Percentiles rank a stretch among this genome's conserved stretches.
Conservation (phyloP, 192 early-diverging fungal species). For the Rhizophagus clarus region DNA sequence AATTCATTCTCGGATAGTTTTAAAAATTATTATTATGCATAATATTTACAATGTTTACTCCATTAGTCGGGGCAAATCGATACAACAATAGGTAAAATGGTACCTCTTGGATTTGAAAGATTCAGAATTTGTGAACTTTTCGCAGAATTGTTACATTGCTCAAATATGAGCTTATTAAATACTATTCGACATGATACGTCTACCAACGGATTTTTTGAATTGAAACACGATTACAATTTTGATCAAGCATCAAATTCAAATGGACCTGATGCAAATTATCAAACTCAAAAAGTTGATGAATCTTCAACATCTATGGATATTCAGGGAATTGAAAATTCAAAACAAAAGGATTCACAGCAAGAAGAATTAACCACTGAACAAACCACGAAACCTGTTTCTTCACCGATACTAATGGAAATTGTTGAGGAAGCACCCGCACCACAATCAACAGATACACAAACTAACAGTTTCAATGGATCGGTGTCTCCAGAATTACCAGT, state of each 20-base stretch:
- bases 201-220: constrained; percentile 39
- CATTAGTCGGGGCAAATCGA: constrained; percentile 58
- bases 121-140: constrained; percentile 97
- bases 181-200: constrained; percentile 39
- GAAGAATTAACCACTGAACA: not conserved
- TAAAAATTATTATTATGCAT: not conserved
- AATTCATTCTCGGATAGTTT: not conserved
- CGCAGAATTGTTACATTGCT: constrained; percentile 95
- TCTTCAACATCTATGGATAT: not conserved
- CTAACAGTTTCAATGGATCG: constrained; percentile 32
- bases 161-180: constrained; percentile 82
- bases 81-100: constrained; percentile 78
- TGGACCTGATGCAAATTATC: not conserved
- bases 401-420: not conserved
- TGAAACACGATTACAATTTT: constrained; percentile 30
- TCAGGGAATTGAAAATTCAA: not conserved
- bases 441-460: constrained; percentile 26
- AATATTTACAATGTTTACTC: not conserved
- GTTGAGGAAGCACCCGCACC: constrained; percentile 23
- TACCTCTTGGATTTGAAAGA: constrained; percentile 91
- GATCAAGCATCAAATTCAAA: constrained; percentile 2
- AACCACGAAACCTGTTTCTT: not conserved
- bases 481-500: constrained; percentile 50
- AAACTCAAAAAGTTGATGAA: constrained; percentile 7
- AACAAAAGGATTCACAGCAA: not conserved